phyloP scores from a whole-genome alignment of 2,329 filamentous ascomycete genomes.

The Scleromitrula shiraiana region DNA sequence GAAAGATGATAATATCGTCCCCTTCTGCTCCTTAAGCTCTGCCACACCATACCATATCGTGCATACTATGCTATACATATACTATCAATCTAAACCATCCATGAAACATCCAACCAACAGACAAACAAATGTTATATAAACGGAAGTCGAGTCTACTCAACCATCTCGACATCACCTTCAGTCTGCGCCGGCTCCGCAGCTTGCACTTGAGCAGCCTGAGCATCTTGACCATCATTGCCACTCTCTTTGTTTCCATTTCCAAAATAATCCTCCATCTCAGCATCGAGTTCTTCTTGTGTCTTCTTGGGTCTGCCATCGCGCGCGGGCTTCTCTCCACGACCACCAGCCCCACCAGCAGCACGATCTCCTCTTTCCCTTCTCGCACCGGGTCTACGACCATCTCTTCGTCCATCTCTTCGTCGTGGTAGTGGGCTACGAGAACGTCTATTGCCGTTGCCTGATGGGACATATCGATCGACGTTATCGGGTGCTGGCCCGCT shows the following conservation, averaged over 20 bases:
- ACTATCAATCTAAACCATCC: too few relatives aligned
- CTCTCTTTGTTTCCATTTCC: constrained; percentile 34
- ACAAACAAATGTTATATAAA: too few relatives aligned
- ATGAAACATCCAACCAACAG: too few relatives aligned
- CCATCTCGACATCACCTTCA: constrained; percentile 62
- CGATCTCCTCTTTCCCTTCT: constrained; percentile 31
- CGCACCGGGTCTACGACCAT: constrained; percentile 44
- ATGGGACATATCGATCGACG: constrained; percentile 30
- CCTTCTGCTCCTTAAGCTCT: too few relatives aligned
- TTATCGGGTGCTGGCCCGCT: constrained; percentile 28
- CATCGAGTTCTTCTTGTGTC: constrained; percentile 85
- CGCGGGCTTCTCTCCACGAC: constrained; percentile 35
- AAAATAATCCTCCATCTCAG: constrained; percentile 97
- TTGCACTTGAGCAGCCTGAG: constrained; percentile 14
- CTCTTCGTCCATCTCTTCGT: constrained; percentile 34
- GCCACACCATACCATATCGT: too few relatives aligned
- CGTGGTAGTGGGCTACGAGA: constrained; percentile 53
- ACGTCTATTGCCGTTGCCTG: constrained; percentile 31
- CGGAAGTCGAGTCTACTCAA: constrained; percentile 32
- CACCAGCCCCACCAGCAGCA: constrained; percentile 35
- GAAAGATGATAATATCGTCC: too few relatives aligned
- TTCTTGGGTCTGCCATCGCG: constrained; percentile 57
- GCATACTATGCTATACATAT: too few relatives aligned
- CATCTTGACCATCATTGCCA: too few relatives aligned
- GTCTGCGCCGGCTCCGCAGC: constrained; percentile 27